Evolutionary conservation across 805 yeast species (phyloP).

Genomic region (Saturnispora ahearnii): DNA sequence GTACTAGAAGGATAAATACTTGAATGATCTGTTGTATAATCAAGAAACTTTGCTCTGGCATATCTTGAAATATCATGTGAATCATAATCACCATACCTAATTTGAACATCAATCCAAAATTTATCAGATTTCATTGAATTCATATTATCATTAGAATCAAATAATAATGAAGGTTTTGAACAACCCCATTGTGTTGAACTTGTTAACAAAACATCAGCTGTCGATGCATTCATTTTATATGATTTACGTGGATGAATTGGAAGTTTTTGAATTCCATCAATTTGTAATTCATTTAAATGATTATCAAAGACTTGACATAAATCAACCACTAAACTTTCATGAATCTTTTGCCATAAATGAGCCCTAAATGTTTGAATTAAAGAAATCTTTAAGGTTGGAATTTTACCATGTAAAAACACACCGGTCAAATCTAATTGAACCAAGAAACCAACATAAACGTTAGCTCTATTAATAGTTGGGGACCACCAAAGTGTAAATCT

Average conservation of each 20-base stretch:
- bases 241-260: conserved; percentile 96
- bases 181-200: conserved; percentile 79
- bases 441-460: conserved; percentile 93
- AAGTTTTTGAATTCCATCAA: conserved; percentile 81
- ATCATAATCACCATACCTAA: conserved; percentile 95
- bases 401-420: conserved; percentile 93
- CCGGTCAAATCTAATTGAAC: conserved; percentile 96
- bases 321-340: conserved; percentile 90
- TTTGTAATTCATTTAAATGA: conserved; percentile 72
- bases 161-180: conserved; percentile 68
- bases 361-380: conserved; percentile 94
- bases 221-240: conserved; percentile 91
- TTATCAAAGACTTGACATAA: conserved; percentile 85
- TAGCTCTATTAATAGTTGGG: conserved; percentile 96
- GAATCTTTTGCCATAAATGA: conserved; percentile 98
- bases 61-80: conserved; percentile 94
- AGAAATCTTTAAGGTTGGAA: conserved; percentile 93
- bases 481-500: conserved; percentile 99
- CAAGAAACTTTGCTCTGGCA: conserved; percentile 85
- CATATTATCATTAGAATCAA: conserved; percentile 59
- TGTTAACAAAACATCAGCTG: conserved; percentile 78
- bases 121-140: conserved; percentile 53
- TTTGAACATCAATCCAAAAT: conserved; percentile 92
- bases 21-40: conserved; percentile 80
- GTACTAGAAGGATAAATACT: conserved; percentile 89